Percentiles rank a stretch among this genome's conserved stretches.
Conservation (phyloP, 176 grass and related monocot species). For the Hyparrhenia diplandra region DNA sequence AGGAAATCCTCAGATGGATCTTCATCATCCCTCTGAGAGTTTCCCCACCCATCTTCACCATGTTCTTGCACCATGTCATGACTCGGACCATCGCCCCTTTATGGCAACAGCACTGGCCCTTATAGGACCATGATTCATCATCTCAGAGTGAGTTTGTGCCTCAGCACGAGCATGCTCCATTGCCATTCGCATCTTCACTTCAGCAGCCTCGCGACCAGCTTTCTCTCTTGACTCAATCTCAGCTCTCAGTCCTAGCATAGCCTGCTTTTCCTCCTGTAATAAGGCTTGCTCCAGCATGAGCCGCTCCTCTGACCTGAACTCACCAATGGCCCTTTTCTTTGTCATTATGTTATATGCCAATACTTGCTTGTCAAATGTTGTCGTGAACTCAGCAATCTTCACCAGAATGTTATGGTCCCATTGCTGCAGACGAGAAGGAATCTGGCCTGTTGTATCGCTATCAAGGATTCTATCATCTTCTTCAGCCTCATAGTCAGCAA, state of each 20-base stretch:
- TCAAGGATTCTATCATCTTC: slow-evolving; percentile 94
- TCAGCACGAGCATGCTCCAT: slow-evolving; percentile 65
- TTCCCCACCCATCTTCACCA: slow-evolving; percentile 61
- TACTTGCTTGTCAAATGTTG: slow-evolving; percentile 95
- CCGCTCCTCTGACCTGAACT: slow-evolving; percentile 94
- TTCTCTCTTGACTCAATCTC: slow-evolving; percentile 77
- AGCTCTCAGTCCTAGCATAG: slow-evolving; percentile 44
- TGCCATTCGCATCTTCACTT: slow-evolving; percentile 67
- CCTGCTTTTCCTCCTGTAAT: slow-evolving; percentile 73
- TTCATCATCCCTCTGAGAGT: slow-evolving; percentile 73
- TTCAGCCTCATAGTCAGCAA: slow-evolving; percentile 97
- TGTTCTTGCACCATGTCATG: slow-evolving; percentile 54
- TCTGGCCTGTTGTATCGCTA: slow-evolving; percentile 63
- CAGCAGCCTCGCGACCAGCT: slow-evolving; percentile 68
- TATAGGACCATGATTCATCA: slow-evolving; percentile 50
- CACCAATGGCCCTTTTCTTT: slow-evolving; percentile 70
- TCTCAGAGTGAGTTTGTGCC: slow-evolving; percentile 60
- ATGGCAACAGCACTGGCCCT: slow-evolving; percentile 50
- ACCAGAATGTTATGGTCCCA: slow-evolving; percentile 98
- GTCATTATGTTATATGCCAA: slow-evolving; percentile 98
- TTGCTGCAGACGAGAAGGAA: slow-evolving; percentile 82
- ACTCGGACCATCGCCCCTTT: slow-evolving; percentile 41
- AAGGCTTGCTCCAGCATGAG: slow-evolving; percentile 87
- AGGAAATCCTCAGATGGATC: slow-evolving; percentile 91
- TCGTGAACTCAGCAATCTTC: slow-evolving; percentile 91